phyloP scores from a whole-genome alignment of 495 filamentous ascomycete species.

The Annulohypoxylon bovei region DNA sequence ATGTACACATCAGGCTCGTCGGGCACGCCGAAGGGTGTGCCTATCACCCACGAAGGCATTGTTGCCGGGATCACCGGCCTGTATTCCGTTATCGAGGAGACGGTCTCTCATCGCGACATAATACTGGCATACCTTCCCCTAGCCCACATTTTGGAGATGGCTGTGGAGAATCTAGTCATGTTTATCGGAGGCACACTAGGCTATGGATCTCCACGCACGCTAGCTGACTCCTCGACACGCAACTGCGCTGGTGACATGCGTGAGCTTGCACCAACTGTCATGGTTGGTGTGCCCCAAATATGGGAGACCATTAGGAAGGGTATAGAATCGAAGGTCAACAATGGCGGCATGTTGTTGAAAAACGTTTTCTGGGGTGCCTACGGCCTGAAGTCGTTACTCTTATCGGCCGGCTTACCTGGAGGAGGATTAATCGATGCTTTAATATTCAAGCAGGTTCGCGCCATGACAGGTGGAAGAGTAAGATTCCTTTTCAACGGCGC shows the following conservation, averaged over 20 bases:
- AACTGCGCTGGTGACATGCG: slow-evolving; percentile 75
- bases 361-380: slow-evolving; percentile 58
- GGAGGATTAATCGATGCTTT: slow-evolving; percentile 79
- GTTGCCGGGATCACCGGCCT: slow-evolving; percentile 69
- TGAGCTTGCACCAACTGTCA: slow-evolving; percentile 77
- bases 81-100: slow-evolving; percentile 52
- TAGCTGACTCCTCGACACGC: slow-evolving; percentile 70
- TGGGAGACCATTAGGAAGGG: slow-evolving; percentile 84
- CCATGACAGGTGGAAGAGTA: slow-evolving; percentile 76
- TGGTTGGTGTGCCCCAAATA: slow-evolving; percentile 87
- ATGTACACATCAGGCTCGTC: slow-evolving; percentile 97
- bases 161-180: slow-evolving; percentile 78
- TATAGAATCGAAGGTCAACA: slow-evolving; percentile 71
- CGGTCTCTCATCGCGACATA: slow-evolving; percentile 65
- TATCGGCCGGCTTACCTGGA: slow-evolving; percentile 69
- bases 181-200: slow-evolving; percentile 81
- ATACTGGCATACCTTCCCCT: slow-evolving; percentile 86
- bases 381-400: slow-evolving; percentile 65
- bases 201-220: slow-evolving; percentile 83
- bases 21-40: slow-evolving; percentile 87
- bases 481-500: slow-evolving; percentile 83
- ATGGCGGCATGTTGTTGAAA: slow-evolving; percentile 41
- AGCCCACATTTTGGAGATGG: slow-evolving; percentile 88
- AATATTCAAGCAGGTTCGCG: slow-evolving; percentile 78
- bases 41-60: slow-evolving; percentile 78